Evolutionary conservation across 495 filamentous ascomycete species (phyloP), one percentile per base, ranked within the genome.

Genomic region (Penicillium coffeae): DNA sequence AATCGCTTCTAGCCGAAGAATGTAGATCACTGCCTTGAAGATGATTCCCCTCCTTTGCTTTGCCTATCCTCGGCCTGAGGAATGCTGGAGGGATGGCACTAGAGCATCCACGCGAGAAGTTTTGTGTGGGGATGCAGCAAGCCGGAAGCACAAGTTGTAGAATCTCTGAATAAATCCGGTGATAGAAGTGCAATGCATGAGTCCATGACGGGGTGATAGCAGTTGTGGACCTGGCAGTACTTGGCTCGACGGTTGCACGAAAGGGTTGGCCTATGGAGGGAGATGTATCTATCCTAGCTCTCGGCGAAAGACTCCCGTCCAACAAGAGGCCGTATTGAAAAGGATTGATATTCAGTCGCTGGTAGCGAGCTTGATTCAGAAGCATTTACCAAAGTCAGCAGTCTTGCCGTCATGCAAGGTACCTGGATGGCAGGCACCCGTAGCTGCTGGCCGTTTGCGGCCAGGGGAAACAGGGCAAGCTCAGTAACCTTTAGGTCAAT

Each of bases 361-460:
- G 4, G 25, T 4, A 30, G 25, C 25, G 10, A 30, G 25, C 5
- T 5, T 4, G 10, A 30, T 16, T 20, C 33, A 12, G n/a, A 10
- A 37, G 21, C 18, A 25, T 38, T 27, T 3, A 20, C n/a, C 37
- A 45, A 25, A 30, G 36, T 39, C 18, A 25, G 36, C 50, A 53
- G 51, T 58, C 60, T 51, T 48, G 45, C 27, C 45, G 45, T 60
- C 59, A 60, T 58, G 48, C 53, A 60, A 30, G 50, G 42, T 15
- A 50, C 25, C 30, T 35, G 20, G 34, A 19, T 32, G 37, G 47
- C 37, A 57, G 53, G 53, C 33, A 62, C 59, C 13, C 22, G 9
- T 19, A 30, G 10, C 25, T 30, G 25, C 4, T 30, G 25, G 25
- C 25, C 25, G 25, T 10, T 5, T 5, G 10, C 25, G 25, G 25